Percentiles rank a stretch among this genome's conserved stretches.
Evolutionary conservation across 2,329 filamentous ascomycete genomes (phyloP).

Genomic region (Phaeomoniella chlamydospora): DNA sequence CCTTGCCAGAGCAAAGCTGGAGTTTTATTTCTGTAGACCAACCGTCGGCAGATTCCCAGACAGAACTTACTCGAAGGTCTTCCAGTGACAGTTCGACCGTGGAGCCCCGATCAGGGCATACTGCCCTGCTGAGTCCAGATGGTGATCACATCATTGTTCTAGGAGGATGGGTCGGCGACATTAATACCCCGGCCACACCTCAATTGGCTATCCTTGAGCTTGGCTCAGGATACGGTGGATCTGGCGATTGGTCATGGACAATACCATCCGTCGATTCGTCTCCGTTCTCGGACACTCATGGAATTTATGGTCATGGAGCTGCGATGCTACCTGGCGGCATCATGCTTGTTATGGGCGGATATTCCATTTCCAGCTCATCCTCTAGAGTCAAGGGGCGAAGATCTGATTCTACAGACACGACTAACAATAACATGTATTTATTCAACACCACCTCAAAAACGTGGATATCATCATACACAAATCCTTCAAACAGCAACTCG

Average conservation of each 20-base stretch:
- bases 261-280: constrained; percentile 21
- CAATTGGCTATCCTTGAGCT: constrained; percentile 67
- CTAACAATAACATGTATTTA: constrained; percentile 36
- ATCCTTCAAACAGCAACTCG: constrained; percentile 20
- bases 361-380: constrained; percentile 29
- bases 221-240: constrained; percentile 53
- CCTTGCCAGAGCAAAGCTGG: constrained; percentile 75
- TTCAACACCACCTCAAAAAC: constrained; percentile 47
- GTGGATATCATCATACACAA: constrained; percentile 44
- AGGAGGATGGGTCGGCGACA: constrained; percentile 86
- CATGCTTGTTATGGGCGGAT: constrained; percentile 48
- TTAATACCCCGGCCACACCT: constrained; percentile 60
- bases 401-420: constrained; percentile 13
- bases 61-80: constrained; percentile 35
- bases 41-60: constrained; percentile 23
- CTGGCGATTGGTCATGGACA: constrained; percentile 28
- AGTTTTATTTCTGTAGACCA: constrained; percentile 57
- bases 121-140: constrained; percentile 65
- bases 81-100: constrained; percentile 36
- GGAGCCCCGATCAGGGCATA: constrained; percentile 80
- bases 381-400: constrained; percentile 20
- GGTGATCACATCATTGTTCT: constrained; percentile 64
- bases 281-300: constrained; percentile 26
- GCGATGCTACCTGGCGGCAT: constrained; percentile 45
- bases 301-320: constrained; percentile 48